Base-by-base conservation (phyloP, 805 yeast species). In the Sugiyamaella lignohabitans region DNA sequence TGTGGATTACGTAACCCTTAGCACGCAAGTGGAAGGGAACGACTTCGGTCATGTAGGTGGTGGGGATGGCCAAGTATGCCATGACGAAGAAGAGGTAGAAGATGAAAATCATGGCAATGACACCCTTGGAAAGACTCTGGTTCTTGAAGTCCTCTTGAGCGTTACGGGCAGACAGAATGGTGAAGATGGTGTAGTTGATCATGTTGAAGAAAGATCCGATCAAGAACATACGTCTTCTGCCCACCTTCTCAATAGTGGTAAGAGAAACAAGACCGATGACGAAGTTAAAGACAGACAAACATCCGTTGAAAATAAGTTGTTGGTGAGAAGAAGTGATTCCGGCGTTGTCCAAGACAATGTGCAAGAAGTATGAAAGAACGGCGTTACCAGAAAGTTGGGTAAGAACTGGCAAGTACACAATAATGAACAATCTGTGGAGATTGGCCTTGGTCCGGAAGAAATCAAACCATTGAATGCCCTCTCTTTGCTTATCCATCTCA, bases 261-360 rank as follows among this genome's bases (percentile, higher is more conserved):
- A 43, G 43, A 48, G 20, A 18, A 34, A 45, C 21, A 23, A 37
- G 30, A 19, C 43, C 32, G 14, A 38, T 21, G 11, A 40, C 38
- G 17, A 51, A 34, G 20, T 38, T 18, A 21, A 47, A 34, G 23
- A 42, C 22, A n/a, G 45, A 23, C 17, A 50, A 36, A 37, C 49
- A 43, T 6, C 37, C 42, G 21, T 51, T 51, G 35, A 51, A 45
- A 16, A 40, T 40, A 8, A 51, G 41, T 38, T 47, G 51, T 2
- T 32, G 29, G 20, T 39, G 16, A 23, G 50, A 11, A 40, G 43
- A 27, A n/a, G 75, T 74, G 54, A 77, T 73, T 48, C 82, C 82
- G 57, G 76, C 74, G 21, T 77, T 71, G 49, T 64, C 58, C 51
- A 78, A 66, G 14, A 79, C 81, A 54, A 69, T 67, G 51, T 67